Conservation (phyloP, 176 grass and related monocot genomes). For the Oryza australiensis region DNA sequence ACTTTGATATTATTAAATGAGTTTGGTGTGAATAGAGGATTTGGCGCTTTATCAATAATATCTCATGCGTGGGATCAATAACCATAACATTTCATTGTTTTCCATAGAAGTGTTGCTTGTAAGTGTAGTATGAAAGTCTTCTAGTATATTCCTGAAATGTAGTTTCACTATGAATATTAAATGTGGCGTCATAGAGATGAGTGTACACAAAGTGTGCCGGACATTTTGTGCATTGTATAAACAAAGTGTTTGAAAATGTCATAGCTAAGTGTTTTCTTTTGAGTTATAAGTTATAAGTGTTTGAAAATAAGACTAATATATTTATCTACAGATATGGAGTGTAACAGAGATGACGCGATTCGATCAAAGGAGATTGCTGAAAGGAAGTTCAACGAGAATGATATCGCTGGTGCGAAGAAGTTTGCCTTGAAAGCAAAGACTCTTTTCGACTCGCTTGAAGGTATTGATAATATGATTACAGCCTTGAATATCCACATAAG, state of each 20-base stretch:
- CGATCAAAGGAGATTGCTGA: conserved; percentile 67
- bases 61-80: background rate
- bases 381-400: conserved; percentile 55
- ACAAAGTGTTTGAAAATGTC: background rate
- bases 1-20: background rate
- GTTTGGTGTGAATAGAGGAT: background rate
- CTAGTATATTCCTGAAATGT: conserved; percentile 3
- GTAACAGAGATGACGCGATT: conserved; percentile 55
- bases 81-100: background rate
- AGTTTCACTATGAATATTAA: background rate
- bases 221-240: conserved; percentile 18
- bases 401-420: conserved; percentile 53
- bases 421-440: conserved; percentile 63
- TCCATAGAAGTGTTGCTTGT: background rate
- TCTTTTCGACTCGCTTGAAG: conserved; percentile 55
- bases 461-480: conserved; percentile 62
- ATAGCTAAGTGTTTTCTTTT: conserved; percentile 14
- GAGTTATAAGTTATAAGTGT: background rate
- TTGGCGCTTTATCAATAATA: background rate
- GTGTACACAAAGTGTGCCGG: background rate
- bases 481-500: conserved; percentile 57
- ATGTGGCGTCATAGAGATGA: conserved; percentile 7
- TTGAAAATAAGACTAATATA: conserved; percentile 29
- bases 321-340: conserved; percentile 56
- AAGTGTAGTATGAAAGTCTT: background rate